A percentile compares a stretch with the other conserved stretches of the same genome.
These are phyloP conservation scores for Rusavskia elegans DNA, from an alignment of 495 filamentous ascomycete genomes.

Conservation along the genomic window DNA sequence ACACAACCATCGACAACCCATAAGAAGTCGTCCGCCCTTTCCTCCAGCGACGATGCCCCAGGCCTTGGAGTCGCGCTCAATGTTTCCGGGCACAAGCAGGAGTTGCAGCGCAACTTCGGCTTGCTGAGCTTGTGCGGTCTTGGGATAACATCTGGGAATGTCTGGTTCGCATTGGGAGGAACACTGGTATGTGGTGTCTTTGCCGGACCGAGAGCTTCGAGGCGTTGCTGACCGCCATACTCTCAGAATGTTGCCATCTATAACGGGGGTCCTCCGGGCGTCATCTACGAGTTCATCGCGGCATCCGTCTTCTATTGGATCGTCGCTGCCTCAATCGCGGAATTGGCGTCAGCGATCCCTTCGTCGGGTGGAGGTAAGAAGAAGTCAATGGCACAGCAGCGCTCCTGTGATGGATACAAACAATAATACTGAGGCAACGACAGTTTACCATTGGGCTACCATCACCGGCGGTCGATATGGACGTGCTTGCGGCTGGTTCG, in stretches of 20 bases:
- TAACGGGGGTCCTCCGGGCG: conserved; percentile 23
- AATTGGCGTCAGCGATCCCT: conserved; percentile 68
- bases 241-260: conserved; percentile 15
- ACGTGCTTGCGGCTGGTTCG: conserved; percentile 55
- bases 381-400: background rate
- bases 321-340: conserved; percentile 43
- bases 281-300: conserved; percentile 24
- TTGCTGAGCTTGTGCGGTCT: conserved; percentile 33
- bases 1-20: background rate
- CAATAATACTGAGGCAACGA: background rate
- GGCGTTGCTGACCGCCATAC: conserved; percentile 10
- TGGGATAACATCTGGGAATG: conserved; percentile 36
- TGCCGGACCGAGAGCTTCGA: background rate
- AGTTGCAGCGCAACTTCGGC: conserved; percentile 39
- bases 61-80: conserved; percentile 17
- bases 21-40: background rate
- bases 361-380: conserved; percentile 43
- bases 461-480: conserved; percentile 59
- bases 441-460: conserved; percentile 73
- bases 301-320: conserved; percentile 30
- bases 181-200: conserved; percentile 27
- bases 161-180: conserved; percentile 38
- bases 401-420: background rate
- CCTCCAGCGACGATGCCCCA: background rate
- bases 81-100: conserved; percentile 38